Conservation (phyloP, 371 early-diverging fungal species). For the Apophysomyces sp. region DNA sequence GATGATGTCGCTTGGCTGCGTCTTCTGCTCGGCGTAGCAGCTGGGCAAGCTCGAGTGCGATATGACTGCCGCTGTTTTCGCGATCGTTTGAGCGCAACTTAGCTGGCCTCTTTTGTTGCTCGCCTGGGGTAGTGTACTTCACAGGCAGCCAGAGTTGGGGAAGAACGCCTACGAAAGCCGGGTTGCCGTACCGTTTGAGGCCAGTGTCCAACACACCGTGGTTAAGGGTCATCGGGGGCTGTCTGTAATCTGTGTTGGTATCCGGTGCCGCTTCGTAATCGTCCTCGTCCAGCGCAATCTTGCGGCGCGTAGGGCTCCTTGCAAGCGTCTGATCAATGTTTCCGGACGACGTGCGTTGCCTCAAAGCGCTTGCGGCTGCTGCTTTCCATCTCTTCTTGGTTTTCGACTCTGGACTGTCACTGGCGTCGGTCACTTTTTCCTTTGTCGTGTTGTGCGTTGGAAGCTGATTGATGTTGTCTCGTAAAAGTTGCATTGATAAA, state of each 20-base stretch:
- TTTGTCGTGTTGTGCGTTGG: constrained; percentile 6
- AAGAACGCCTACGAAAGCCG: constrained; percentile 64
- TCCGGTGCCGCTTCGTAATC: constrained; percentile 66
- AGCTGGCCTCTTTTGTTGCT: constrained; percentile 9
- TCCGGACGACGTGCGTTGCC: constrained; percentile 1
- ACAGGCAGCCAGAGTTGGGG: constrained; percentile 79
- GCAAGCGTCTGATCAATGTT: not conserved
- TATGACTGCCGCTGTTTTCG: constrained; percentile 2
- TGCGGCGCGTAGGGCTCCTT: constrained; percentile 11
- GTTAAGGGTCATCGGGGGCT: constrained; percentile 71
- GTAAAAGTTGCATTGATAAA: constrained; percentile 36
- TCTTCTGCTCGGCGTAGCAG: constrained; percentile 28
- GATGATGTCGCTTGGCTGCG: not conserved
- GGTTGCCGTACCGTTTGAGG: constrained; percentile 65
- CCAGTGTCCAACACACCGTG: constrained; percentile 75
- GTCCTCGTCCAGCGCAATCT: constrained; percentile 54
- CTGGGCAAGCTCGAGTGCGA: constrained; percentile 21
- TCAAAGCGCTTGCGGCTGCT: constrained; percentile 19
- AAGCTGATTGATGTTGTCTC: constrained; percentile 18
- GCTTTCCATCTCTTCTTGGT: constrained; percentile 22
- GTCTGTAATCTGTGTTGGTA: constrained; percentile 58
- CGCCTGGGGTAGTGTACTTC: constrained; percentile 18
- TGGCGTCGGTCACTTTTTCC: not conserved
- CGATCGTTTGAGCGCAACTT: not conserved
- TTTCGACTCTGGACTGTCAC: not conserved